Percentiles rank a stretch among this genome's conserved stretches.
phyloP scores from a whole-genome alignment of 345 rosid genomes.

The Raphanus sativus region DNA sequence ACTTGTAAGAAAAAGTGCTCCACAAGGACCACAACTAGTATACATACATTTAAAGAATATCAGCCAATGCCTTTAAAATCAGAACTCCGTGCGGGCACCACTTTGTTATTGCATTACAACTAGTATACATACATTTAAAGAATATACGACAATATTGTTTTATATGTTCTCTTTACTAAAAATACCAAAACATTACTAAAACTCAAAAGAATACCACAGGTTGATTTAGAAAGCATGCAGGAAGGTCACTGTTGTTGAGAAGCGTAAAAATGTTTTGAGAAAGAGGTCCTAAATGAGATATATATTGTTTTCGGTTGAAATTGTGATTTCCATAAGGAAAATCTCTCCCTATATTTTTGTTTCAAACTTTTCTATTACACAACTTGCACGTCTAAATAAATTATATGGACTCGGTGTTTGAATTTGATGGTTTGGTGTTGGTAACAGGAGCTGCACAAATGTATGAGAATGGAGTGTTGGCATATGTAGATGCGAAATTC shows the following conservation, averaged over 20 bases:
- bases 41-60: background rate
- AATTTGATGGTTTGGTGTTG: slow-evolving; percentile 9
- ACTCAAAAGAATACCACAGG: background rate
- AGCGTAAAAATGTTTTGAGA: background rate
- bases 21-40: background rate
- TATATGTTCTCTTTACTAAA: background rate
- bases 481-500: slow-evolving; percentile 64
- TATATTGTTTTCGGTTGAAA: background rate
- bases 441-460: slow-evolving; percentile 77
- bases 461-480: slow-evolving; percentile 85
- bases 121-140: background rate
- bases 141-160: background rate
- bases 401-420: background rate
- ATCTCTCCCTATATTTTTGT: background rate
- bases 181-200: background rate
- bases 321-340: background rate
- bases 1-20: background rate
- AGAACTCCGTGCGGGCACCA: background rate
- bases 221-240: background rate
- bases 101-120: background rate
- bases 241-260: background rate
- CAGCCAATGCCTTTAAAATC: background rate
- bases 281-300: background rate
- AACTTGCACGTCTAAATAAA: background rate
- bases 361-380: background rate